Evolutionary conservation across 768 basidiomycete species (phyloP).

Genomic region (Suillus ampliporus): DNA sequence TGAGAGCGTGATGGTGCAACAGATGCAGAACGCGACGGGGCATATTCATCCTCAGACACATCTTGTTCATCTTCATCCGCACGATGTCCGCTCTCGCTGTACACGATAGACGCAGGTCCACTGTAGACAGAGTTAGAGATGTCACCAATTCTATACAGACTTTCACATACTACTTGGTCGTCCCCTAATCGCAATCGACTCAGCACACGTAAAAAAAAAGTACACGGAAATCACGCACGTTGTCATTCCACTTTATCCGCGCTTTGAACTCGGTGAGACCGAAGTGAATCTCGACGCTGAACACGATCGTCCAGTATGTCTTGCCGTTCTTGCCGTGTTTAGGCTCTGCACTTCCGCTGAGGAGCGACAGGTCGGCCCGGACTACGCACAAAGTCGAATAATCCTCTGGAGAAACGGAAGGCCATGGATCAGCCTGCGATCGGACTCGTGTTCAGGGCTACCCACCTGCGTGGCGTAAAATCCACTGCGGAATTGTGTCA

Average conservation of each 20-base stretch:
- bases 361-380: slow-evolving; percentile 74
- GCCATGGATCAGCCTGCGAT: slow-evolving; percentile 2
- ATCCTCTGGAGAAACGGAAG: slow-evolving; percentile 49
- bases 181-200: slow-evolving; percentile 50
- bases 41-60: slow-evolving; percentile 65
- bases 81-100: slow-evolving; percentile 79
- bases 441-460: not conserved
- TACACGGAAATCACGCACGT: slow-evolving; percentile 51
- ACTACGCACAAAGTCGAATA: slow-evolving; percentile 83
- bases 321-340: slow-evolving; percentile 69
- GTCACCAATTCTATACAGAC: not conserved
- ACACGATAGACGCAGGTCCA: slow-evolving; percentile 81
- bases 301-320: slow-evolving; percentile 84
- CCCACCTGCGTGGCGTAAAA: slow-evolving; percentile 56
- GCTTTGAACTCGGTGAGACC: slow-evolving; percentile 84
- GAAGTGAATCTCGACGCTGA: slow-evolving; percentile 84
- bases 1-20: slow-evolving; percentile 47
- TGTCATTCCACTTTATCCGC: slow-evolving; percentile 82
- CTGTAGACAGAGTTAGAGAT: slow-evolving; percentile 40
- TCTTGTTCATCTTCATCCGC: slow-evolving; percentile 77
- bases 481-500: slow-evolving; percentile 74
- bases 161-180: slow-evolving; percentile 69
- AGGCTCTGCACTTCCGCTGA: slow-evolving; percentile 72
- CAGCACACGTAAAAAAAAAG: slow-evolving; percentile 6
- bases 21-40: slow-evolving; percentile 36